Evolutionary conservation across 2,329 filamentous ascomycete species (phyloP).

Genomic region (Graphiopsis chlorocephala): DNA sequence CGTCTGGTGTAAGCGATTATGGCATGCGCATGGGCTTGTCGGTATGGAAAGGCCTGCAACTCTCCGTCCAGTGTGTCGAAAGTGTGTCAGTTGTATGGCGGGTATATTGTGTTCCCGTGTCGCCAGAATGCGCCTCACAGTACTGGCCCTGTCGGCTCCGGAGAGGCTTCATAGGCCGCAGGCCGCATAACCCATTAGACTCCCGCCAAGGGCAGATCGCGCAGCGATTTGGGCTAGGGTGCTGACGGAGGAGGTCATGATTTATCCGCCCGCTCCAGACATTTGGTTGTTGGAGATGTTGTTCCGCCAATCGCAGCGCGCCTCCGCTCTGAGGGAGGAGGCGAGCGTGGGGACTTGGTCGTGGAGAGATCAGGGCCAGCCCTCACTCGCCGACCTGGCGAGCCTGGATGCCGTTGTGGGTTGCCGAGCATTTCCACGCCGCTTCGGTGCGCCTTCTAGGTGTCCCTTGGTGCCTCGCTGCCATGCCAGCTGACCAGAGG

Average conservation of each 20-base stretch:
- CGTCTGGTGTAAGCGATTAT: conserved; percentile 7
- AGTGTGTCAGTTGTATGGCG: conserved; percentile 8
- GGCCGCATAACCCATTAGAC: conserved; percentile 2
- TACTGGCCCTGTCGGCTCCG: conserved; percentile 2
- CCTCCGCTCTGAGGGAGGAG: not conserved
- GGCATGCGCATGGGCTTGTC: conserved; percentile 2
- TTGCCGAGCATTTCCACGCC: conserved; percentile 3
- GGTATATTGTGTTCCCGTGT: conserved; percentile 12
- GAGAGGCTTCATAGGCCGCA: conserved; percentile 3
- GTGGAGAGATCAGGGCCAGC: not conserved
- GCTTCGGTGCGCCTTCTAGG: conserved; percentile 11
- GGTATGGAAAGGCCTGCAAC: not conserved
- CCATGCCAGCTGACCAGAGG: not conserved
- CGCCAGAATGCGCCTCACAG: conserved; percentile 1
- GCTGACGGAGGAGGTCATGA: conserved; percentile 10
- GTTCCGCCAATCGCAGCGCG: conserved; percentile 11
- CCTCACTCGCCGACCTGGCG: not conserved
- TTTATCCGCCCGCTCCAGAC: conserved; percentile 14
- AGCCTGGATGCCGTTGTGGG: not conserved
- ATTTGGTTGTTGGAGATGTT: conserved; percentile 3
- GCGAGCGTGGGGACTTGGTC: not conserved
- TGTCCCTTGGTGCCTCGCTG: not conserved
- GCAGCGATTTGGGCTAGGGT: conserved; percentile 12
- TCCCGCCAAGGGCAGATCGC: conserved; percentile 15
- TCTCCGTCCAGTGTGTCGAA: conserved; percentile 5